Evolutionary conservation across 148 eudicot species (phyloP).

Genomic region (Cornus controversa): DNA sequence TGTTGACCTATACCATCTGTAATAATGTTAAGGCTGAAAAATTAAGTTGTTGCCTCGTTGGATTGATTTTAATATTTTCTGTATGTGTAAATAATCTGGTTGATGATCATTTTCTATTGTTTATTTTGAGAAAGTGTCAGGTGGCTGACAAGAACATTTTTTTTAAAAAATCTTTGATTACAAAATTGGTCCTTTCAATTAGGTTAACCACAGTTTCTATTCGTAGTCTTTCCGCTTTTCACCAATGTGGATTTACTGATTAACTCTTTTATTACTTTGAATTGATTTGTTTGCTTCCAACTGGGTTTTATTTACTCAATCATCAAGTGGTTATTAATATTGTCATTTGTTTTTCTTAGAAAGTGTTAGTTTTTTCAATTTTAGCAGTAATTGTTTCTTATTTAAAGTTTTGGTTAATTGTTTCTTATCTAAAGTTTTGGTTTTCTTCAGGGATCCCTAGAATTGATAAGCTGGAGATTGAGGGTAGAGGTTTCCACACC

Average conservation of each 20-base stretch:
- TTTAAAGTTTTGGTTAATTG: neutral
- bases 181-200: neutral
- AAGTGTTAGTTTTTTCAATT: neutral
- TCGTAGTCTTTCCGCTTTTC: neutral
- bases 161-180: neutral
- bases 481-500: constrained; percentile 98
- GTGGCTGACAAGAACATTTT: neutral
- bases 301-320: neutral
- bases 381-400: neutral
- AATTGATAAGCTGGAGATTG: constrained; percentile 92
- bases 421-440: neutral
- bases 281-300: neutral
- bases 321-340: neutral
- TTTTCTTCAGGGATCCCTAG: constrained; percentile 68
- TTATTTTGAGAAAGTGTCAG: neutral
- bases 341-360: no score
- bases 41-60: no score
- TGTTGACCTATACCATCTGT: neutral
- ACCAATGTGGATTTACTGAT: neutral
- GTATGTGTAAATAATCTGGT: no score
- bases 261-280: neutral
- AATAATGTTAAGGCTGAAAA: neutral
- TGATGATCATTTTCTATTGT: neutral
- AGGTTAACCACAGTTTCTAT: neutral
- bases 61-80: no score